Base-by-base conservation (phyloP, 2,329 filamentous ascomycete genomes). In the Cercospora sojina region DNA sequence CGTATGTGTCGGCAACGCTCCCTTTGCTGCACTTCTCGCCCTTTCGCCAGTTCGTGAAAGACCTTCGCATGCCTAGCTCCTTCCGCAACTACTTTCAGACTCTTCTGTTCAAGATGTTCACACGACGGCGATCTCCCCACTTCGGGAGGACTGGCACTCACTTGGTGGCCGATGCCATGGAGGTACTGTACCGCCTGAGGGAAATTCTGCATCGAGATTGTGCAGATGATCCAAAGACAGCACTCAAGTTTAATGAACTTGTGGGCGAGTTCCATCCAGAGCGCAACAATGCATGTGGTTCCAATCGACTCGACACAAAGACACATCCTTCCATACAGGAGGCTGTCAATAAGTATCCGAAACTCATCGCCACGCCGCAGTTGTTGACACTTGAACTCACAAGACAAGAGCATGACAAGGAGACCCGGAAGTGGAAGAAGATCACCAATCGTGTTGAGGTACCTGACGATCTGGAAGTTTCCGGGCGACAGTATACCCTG, bases 11-110 rank as follows among this genome's bases (percentile, higher is more conserved):
- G 8, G 85, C 86, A 23, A 83, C 85, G 0, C 72, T 89, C n/a
- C 83, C 84, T 2, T 81, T 85, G 83, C 77, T 88, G 66, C 82
- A 88, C 64, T 81, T 88, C 66, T 82, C 81, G n/a, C 86, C 87
- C 0, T 85, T 89, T 73, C 82, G 86, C 67, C 78, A 83, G 47
- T 78, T 88, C 27, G 78, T 88, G 31, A 85, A 87, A 71, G 77
- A 76, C 6, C 77, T 83, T 43, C 32, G 59, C 27, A 13, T 63
- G 41, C 16, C 61, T 59, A 9, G 60, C 55, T 3, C 61, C 57
- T 49, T 60, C 38, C 38, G 57, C 35, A 29, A 49, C 16, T 69
- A 67, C 62, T 65, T 74, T 12, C 72, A 75, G 57, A 59, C 59
- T 13, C 51, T 72, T 27, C 68, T 76, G 25, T 68, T 71, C 49